Base-by-base conservation (phyloP, 805 yeast species). In the Saturnispora serradocipensis region DNA sequence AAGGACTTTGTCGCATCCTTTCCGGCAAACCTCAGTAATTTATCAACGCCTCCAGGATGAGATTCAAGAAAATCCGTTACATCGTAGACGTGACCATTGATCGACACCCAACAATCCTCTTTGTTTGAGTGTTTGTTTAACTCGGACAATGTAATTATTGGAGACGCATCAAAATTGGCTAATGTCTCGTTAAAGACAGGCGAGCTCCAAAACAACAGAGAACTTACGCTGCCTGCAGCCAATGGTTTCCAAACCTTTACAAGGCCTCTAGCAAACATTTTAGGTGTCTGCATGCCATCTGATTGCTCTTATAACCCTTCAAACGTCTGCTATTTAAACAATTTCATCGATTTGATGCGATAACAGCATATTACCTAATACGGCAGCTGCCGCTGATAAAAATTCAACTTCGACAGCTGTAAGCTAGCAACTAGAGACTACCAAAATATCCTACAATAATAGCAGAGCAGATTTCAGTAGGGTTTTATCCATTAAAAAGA, bases 41-140 rank as follows among this genome's bases (percentile, higher is more conserved):
- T 87, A 8, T 78, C 81, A 4, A 72, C 80, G 2, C 99, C 99
- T 30, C 99, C 99, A 0, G 99, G 99, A 59, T 91, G 99, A 64
- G 80, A 89, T 49, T 78, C 72, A 35, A 91, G 63, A 66, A 93
- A 91, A 7, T 86, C 82, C 1, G 96, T 83, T n/a, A 91, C 72
- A 62, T 90, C 88, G 70, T 86, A 91, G 2, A 91, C 96, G 59
- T 80, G 84, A 2, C 90, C 88, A 46, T 80, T 79, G 6, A 91
- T 74, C 36, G 80, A 80, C 3, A 93, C 84, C 98, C 98, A 91
- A 54, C 87, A 86, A 62, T 93, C 96, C 0, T 76, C 77, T 20
- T 54, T 55, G 0, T 73, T 65, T 24, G 71, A 73, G 65, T 91
- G 97, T 16, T 53, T 50, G 3, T 58, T 48, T 8, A 72, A 48